These are phyloP conservation scores for Adansonia madagascariensis DNA, from an alignment of 441 rosid species.

Conservation along the genomic window DNA sequence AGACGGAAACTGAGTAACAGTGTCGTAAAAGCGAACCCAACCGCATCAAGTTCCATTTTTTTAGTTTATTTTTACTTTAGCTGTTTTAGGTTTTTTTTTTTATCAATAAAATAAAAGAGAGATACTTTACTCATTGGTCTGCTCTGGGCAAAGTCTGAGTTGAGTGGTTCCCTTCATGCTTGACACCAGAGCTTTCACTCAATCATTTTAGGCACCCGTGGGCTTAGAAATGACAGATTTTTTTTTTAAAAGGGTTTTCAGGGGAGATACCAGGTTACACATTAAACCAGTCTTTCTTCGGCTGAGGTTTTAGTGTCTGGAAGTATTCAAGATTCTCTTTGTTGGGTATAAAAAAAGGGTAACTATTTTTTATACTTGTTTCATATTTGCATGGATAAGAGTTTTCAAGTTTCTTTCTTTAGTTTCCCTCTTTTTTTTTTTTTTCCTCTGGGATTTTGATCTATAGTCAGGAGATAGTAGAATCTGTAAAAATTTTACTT, in stretches of 20 bases:
- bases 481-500: constrained; percentile 12
- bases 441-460: constrained; percentile 3
- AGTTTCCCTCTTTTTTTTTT: background rate
- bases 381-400: background rate
- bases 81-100: constrained; percentile 9
- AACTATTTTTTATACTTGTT: constrained; percentile 12
- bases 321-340: constrained; percentile 36
- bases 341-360: constrained; percentile 18
- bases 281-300: constrained; percentile 19
- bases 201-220: constrained; percentile 45
- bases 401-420: constrained; percentile 3
- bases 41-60: constrained; percentile 31
- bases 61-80: constrained; percentile 15
- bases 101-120: constrained; percentile 25
- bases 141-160: constrained; percentile 34
- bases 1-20: constrained; percentile 40
- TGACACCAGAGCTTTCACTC: constrained; percentile 46
- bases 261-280: constrained; percentile 22
- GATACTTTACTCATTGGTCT: constrained; percentile 36
- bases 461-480: constrained; percentile 26
- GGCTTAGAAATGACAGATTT: constrained; percentile 34
- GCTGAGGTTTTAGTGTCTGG: constrained; percentile 28
- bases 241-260: constrained; percentile 32
- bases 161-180: constrained; percentile 66
- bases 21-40: constrained; percentile 37